Evolutionary conservation across 2,329 filamentous ascomycete species (phyloP).

Genomic region (Colletotrichum caudatum): DNA sequence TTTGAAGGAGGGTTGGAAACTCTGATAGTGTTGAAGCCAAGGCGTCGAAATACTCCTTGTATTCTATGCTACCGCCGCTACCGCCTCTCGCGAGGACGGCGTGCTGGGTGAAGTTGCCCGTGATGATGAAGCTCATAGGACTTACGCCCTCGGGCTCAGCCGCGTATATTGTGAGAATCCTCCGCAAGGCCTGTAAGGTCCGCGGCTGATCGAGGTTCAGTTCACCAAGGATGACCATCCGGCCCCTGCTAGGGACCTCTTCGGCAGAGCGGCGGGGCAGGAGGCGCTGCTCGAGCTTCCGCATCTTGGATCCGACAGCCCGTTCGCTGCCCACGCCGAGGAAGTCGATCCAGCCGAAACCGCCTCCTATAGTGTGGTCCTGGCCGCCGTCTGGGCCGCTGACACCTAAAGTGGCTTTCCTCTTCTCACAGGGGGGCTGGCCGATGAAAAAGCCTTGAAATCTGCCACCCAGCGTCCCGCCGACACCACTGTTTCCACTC

Average conservation of each 20-base stretch:
- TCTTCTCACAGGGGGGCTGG: slow-evolving; percentile 89
- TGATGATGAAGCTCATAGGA: slow-evolving; percentile 84
- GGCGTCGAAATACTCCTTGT: slow-evolving; percentile 95
- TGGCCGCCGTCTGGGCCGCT: slow-evolving; percentile 68
- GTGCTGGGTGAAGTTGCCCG: slow-evolving; percentile 83
- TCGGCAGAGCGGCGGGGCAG: slow-evolving; percentile 58
- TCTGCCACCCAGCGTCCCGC: slow-evolving; percentile 89
- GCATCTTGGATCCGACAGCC: slow-evolving; percentile 85
- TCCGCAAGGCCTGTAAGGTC: slow-evolving; percentile 84
- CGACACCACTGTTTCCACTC: slow-evolving; percentile 83
- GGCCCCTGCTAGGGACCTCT: slow-evolving; percentile 57
- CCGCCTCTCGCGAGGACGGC: slow-evolving; percentile 76
- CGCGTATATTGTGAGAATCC: slow-evolving; percentile 81
- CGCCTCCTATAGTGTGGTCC: slow-evolving; percentile 76
- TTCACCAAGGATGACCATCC: slow-evolving; percentile 84
- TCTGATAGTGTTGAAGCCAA: slow-evolving; percentile 86
- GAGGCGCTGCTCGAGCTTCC: slow-evolving; percentile 78
- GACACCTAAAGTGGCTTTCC: slow-evolving; percentile 82
- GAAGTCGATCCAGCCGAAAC: slow-evolving; percentile 98
- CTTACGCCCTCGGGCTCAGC: slow-evolving; percentile 71
- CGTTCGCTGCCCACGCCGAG: slow-evolving; percentile 91
- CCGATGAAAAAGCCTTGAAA: slow-evolving; percentile 93
- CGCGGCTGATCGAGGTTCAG: slow-evolving; percentile 86
- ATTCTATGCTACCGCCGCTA: slow-evolving; percentile 88
- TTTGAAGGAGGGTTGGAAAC: slow-evolving; percentile 82